These are phyloP conservation scores for Ceratobasidium sp. DNA, from an alignment of 1,284 basidiomycete genomes.

Conservation along the genomic window DNA sequence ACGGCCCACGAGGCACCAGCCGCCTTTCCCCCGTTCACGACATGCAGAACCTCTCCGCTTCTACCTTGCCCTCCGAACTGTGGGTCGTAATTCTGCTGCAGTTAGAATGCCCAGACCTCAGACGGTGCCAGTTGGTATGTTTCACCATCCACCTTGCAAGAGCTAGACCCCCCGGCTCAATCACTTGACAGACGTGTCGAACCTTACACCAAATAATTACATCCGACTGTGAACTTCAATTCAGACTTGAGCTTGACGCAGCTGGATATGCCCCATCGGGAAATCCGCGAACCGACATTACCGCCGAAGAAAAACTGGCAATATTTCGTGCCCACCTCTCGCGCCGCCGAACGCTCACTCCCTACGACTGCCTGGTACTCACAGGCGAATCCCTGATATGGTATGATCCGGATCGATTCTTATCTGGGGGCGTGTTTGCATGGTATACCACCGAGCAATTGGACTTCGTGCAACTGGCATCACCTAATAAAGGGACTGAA, in stretches of 20 bases:
- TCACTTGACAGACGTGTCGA: not conserved
- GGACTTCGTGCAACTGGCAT: not conserved
- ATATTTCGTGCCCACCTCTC: not conserved
- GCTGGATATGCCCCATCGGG: not conserved
- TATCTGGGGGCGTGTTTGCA: not conserved
- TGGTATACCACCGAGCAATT: not conserved
- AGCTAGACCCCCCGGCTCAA: too few species aligned
- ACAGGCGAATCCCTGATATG: too few species aligned
- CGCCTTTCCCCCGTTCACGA: not conserved
- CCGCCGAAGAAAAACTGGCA: not conserved
- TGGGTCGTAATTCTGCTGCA: not conserved
- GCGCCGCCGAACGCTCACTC: not conserved
- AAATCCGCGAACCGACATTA: not conserved
- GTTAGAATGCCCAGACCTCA: not conserved
- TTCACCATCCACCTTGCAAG: not conserved
- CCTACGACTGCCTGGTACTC: not conserved
- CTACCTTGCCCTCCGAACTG: not conserved
- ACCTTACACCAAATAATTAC: not conserved
- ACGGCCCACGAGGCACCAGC: too few species aligned
- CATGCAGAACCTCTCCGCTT: not conserved
- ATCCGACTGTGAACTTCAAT: not conserved
- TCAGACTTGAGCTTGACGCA: not conserved
- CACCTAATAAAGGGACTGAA: not conserved
- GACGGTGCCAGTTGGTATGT: not conserved
- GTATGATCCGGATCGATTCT: too few species aligned